Percentiles rank a stretch among this genome's conserved stretches.
These are phyloP conservation scores for Tubosaeta brunneosetosa DNA, from an alignment of 768 basidiomycete genomes.

Conservation along the genomic window DNA sequence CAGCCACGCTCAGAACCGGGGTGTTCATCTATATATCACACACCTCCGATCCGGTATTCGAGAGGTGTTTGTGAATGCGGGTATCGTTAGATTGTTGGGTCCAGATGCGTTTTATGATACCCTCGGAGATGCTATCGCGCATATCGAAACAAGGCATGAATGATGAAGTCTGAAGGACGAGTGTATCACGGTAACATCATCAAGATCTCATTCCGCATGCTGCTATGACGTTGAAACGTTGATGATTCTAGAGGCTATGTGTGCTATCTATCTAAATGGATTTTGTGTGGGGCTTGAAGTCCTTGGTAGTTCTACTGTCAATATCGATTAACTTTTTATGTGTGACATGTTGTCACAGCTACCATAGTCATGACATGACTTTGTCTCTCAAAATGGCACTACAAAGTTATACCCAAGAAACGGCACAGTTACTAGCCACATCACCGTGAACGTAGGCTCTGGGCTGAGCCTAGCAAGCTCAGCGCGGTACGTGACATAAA, in stretches of 20 bases:
- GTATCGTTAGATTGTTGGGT: constrained; percentile 41
- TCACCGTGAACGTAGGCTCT: too few relatives aligned
- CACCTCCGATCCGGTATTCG: constrained; percentile 39
- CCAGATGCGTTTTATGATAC: constrained; percentile 42
- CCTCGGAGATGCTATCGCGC: constrained; percentile 39
- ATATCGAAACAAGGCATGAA: constrained; percentile 27
- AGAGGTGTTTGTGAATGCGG: constrained; percentile 39
- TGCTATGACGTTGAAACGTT: not conserved
- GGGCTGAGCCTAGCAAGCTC: not conserved
- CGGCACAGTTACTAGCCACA: too few relatives aligned
- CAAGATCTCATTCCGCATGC: not conserved
- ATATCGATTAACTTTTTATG: too few relatives aligned
- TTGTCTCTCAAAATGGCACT: too few relatives aligned
- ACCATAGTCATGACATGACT: too few relatives aligned
- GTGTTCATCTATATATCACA: constrained; percentile 42
- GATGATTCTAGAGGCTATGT: not conserved
- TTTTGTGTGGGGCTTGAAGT: not conserved
- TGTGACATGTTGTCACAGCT: too few relatives aligned
- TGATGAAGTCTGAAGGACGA: not conserved
- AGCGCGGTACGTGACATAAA: not conserved
- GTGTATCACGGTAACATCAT: too few relatives aligned
- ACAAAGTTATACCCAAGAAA: too few relatives aligned
- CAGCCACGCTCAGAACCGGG: constrained; percentile 33
- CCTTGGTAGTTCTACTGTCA: not conserved
- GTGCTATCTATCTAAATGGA: not conserved